Conservation (phyloP, 257 asterid species). For the Petrea volubilis region DNA sequence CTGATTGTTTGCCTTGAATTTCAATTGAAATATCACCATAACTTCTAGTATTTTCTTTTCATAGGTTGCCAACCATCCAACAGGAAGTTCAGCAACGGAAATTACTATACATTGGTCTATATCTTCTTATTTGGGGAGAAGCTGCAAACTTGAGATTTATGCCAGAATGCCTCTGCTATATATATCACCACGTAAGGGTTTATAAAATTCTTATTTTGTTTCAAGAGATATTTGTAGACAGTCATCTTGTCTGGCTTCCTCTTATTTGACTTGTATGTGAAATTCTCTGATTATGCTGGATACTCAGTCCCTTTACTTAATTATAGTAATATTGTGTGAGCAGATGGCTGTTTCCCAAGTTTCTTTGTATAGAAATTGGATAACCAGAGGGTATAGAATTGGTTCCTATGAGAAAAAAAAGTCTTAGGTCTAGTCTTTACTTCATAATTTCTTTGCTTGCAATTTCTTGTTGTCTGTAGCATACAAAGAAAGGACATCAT, state of each 20-base stretch:
- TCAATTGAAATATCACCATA: not conserved
- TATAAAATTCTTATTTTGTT: not conserved
- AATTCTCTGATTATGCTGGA: not conserved
- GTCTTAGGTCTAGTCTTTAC: not conserved
- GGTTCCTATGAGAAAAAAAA: not conserved
- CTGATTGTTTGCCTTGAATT: slow-evolving; percentile 4
- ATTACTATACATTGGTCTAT: slow-evolving; percentile 88
- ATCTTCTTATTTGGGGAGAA: slow-evolving; percentile 99
- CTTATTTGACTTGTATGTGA: not conserved
- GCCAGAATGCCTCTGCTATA: slow-evolving; percentile 99
- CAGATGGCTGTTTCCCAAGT: not conserved
- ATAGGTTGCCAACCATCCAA: slow-evolving; percentile 96
- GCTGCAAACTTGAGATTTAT: slow-evolving; percentile 96
- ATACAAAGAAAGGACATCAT: not conserved
- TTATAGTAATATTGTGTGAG: not conserved
- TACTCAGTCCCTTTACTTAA: slow-evolving; percentile 4
- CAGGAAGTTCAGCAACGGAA: slow-evolving; percentile 98
- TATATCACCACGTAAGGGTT: slow-evolving; percentile 84
- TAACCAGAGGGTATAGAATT: not conserved
- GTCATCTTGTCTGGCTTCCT: not conserved
- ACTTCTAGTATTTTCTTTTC: slow-evolving; percentile 27
- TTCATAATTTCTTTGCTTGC: not conserved
- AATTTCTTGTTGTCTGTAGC: not conserved
- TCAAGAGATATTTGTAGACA: not conserved
- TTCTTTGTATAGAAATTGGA: not conserved